Evolutionary conservation across 495 filamentous ascomycete genomes (phyloP), one percentile per base, ranked within the genome.

Genomic region (Trichocladium antarcticum): DNA sequence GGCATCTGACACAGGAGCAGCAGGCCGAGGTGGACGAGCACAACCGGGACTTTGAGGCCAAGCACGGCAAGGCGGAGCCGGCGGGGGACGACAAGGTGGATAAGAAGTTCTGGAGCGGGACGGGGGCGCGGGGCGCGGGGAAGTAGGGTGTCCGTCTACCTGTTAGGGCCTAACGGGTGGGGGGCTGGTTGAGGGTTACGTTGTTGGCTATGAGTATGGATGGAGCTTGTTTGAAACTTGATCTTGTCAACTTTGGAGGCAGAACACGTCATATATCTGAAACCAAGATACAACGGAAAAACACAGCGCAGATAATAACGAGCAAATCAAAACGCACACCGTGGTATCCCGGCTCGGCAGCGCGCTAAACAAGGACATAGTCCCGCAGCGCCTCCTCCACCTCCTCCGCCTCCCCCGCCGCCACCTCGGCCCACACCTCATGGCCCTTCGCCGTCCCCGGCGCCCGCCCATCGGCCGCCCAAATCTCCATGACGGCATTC

Each of bases 11-110:
- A 36, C 47, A 68, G 31, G 71, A 69, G 49, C 68, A 75, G 59
- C 58, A 73, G 57, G 60, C 57, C 46, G 72, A 77, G 58, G 72
- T 75, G 44, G 68, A 74, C 49, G 50, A 60, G 58, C 72, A 76
- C 60, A 77, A 77, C 45, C 34, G 36, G 22, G 71, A 74, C 12
- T 77, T 75, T 62, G 72, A 75, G 52, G 49, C 63, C 38, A 68
- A 71, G 39, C 67, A 74, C 37, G 73, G 68, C 37, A 57, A 51
- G 44, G 72, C 67, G 14, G 39, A 60, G 6, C 15, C 46, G 15
- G 69, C 68, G 0, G 47, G 48, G 8, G 56, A 66, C 5, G 73
- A 76, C 43, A 71, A 72, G 64, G 74, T 76, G 6, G 57, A 74
- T 47, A 68, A 69, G 54, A 67, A 62, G 16, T 76, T 74, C 42